These are phyloP conservation scores for Claviceps purpurea DNA, from an alignment of 2,329 filamentous ascomycete genomes.

Conservation along the genomic window DNA sequence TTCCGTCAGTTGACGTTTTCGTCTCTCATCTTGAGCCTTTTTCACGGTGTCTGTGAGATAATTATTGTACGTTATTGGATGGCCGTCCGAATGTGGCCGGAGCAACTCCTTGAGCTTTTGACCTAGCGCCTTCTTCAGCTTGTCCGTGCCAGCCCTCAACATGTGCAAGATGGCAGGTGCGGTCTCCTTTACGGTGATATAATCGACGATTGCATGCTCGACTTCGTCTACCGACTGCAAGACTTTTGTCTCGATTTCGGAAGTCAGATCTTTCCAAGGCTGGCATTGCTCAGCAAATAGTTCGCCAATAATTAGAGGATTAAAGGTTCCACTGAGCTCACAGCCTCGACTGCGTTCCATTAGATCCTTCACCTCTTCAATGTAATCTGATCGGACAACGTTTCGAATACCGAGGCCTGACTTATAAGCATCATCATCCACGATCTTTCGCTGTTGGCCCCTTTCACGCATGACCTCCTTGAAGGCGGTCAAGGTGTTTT, in stretches of 20 bases:
- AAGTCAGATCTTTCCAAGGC: constrained; percentile 37
- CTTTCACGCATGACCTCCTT: constrained; percentile 33
- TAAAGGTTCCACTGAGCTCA: constrained; percentile 49
- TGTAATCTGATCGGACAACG: constrained; percentile 7
- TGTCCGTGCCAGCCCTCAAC: constrained; percentile 10
- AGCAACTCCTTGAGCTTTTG: constrained; percentile 10
- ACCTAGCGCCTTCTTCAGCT: constrained; percentile 13
- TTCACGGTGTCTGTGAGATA: constrained; percentile 28
- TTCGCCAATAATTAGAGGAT: constrained; percentile 42
- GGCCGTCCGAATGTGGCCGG: constrained; percentile 8
- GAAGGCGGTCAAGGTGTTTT: constrained; percentile 30
- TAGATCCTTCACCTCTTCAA: constrained; percentile 10
- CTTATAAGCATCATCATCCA: constrained; percentile 12
- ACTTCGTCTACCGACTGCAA: constrained; percentile 8
- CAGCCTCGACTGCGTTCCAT: constrained; percentile 18
- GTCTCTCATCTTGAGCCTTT: constrained; percentile 10
- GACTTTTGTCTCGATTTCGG: background rate
- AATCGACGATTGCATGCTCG: constrained; percentile 1
- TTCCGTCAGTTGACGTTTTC: background rate
- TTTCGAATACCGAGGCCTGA: no score
- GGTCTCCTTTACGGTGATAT: constrained; percentile 10
- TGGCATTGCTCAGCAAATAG: constrained; percentile 45
- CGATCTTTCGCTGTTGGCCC: constrained; percentile 10
- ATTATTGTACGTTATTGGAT: constrained; percentile 42
- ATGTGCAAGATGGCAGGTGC: constrained; percentile 6